Evolutionary conservation across 177 flowering plant genomes (phyloP).

Genomic region (Vitis hybrid): DNA sequence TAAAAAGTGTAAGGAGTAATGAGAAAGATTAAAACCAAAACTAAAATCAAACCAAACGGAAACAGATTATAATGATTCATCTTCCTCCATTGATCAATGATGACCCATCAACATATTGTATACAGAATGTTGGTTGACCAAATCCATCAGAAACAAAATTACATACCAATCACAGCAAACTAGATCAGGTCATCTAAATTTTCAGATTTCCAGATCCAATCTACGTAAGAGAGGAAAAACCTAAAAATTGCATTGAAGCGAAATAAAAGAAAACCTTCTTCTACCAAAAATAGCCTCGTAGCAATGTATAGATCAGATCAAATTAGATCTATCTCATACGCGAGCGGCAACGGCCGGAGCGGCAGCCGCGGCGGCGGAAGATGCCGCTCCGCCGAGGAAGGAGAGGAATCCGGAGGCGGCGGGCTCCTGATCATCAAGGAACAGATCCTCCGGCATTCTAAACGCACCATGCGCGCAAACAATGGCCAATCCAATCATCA

Average conservation of each 20-base stretch:
- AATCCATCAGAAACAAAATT: neutral
- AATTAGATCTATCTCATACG: neutral
- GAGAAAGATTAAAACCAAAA: too few species aligned
- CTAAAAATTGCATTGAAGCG: neutral
- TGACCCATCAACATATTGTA: neutral
- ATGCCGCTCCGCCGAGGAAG: conserved; percentile 51
- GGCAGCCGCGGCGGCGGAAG: conserved; percentile 39
- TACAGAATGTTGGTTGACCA: neutral
- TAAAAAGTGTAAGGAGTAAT: too few species aligned
- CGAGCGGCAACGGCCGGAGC: conserved; percentile 27
- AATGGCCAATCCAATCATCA: conserved; percentile 38
- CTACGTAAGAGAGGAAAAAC: neutral
- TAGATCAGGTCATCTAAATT: too few species aligned
- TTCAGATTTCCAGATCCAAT: neutral
- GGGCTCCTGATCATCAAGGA: conserved; percentile 48
- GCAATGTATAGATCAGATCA: too few species aligned
- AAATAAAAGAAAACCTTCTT: neutral
- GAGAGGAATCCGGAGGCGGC: conserved; percentile 38
- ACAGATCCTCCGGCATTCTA: conserved; percentile 54
- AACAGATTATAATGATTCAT: neutral
- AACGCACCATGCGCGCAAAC: conserved; percentile 51
- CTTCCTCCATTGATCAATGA: neutral
- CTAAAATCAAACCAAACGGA: too few species aligned
- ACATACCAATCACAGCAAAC: neutral
- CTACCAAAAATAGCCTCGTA: neutral